These are phyloP conservation scores for Yamadazyma mexicana DNA, from an alignment of 1,139 yeast species.

Conservation along the genomic window DNA sequence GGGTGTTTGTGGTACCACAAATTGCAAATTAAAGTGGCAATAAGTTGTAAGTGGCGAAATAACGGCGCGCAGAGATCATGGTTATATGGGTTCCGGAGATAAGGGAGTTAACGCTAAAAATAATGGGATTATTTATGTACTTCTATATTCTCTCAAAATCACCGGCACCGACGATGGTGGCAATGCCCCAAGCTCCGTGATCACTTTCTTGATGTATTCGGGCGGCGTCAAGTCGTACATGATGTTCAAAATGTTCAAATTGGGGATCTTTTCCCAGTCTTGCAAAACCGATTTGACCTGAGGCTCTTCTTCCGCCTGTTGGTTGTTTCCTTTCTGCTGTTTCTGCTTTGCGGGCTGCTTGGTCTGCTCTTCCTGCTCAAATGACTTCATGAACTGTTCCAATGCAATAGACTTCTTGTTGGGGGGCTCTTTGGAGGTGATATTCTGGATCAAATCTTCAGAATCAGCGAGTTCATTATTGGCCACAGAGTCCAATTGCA, in stretches of 20 bases:
- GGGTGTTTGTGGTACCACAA: no score
- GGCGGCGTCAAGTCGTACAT: conserved; percentile 96
- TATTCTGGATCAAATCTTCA: conserved; percentile 61
- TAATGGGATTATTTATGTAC: conserved; percentile 26
- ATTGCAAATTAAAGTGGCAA: no score
- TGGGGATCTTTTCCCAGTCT: conserved; percentile 64
- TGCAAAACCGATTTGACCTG: conserved; percentile 39
- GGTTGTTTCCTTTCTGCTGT: conserved; percentile 15
- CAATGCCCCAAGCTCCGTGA: conserved; percentile 92
- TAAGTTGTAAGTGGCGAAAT: neutral
- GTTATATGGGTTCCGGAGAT: neutral
- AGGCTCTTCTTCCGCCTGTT: conserved; percentile 13
- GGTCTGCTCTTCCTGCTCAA: conserved; percentile 21
- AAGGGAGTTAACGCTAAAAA: no score
- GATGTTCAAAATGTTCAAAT: conserved; percentile 75
- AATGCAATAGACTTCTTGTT: conserved; percentile 65
- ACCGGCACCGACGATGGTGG: conserved; percentile 99
- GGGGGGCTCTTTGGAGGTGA: conserved; percentile 49
- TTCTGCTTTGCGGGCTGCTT: conserved; percentile 19
- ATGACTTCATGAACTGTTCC: conserved; percentile 59
- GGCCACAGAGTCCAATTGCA: conserved; percentile 92
- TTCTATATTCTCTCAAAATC: conserved; percentile 86
- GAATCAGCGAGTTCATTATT: conserved; percentile 89
- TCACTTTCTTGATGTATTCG: conserved; percentile 87
- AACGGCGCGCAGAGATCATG: neutral